Evolutionary conservation across 257 asterid species (phyloP), one percentile per base, ranked within the genome.

Genomic region (Eucommia ulmoides): DNA sequence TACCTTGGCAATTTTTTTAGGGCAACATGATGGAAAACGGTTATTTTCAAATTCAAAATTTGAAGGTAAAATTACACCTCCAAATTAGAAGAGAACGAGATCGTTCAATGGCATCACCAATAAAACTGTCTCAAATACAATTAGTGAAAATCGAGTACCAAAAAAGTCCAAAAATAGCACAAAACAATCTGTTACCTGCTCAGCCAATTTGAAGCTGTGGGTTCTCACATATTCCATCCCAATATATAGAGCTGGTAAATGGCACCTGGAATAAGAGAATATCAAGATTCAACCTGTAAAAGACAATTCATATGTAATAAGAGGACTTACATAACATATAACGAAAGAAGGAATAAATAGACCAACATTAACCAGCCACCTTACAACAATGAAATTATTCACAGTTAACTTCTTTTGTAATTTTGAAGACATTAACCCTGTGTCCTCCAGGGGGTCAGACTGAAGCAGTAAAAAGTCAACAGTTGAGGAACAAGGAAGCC

Each of bases 151-250:
- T 4, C 44, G n/a, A 11, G n/a, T 35, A 11, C 16, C 38, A 12
- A n/a, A n/a, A n/a, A n/a, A n/a, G n/a, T n/a, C n/a, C n/a, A n/a
- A n/a, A n/a, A n/a, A n/a, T n/a, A n/a, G n/a, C n/a, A n/a, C n/a
- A n/a, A 58, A 55, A 51, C 23, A 49, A 61, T 25, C 44, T 8
- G 33, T 58, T 62, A 91, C 98, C 96, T 91, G 98, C 70, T 86
- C 96, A 49, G 98, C 94, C 65, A 91, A 82, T 79, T 85, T 91
- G 73, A 82, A 86, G 74, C 96, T 91, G 66, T 83, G 98, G 47
- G 95, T 91, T 59, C 95, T 85, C 98, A 86, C 86, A 62, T 91
- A 86, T 66, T 91, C 98, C 98, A 85, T 91, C 54, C 98, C 98
- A 52, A 91, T 91, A 71, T 85, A 91, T 20, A 91, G 71, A 58